A percentile compares a stretch with the other conserved stretches of the same genome.
phyloP scores from a whole-genome alignment of 208 protist species.

The Acanthamoeba triangularis region DNA sequence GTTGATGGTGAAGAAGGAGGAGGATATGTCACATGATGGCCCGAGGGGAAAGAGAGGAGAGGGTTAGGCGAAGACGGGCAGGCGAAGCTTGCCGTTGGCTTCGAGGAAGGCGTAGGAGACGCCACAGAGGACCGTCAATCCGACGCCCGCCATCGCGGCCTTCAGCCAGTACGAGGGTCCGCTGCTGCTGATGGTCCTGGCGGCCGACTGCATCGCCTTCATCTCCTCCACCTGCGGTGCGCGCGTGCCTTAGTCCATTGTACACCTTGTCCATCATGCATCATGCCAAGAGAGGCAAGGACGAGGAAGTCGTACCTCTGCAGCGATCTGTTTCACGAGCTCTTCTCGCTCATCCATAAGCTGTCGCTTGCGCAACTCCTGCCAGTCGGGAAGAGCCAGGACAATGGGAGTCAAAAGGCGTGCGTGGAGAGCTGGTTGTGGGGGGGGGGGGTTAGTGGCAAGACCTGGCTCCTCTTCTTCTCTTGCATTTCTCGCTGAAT shows the following conservation, averaged over 20 bases:
- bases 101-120: constrained; percentile 3
- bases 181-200: not conserved
- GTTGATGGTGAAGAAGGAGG: too few species aligned
- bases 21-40: too few species aligned
- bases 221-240: not conserved
- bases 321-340: constrained; percentile 7
- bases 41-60: too few species aligned
- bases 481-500: not conserved
- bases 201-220: not conserved
- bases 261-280: too few species aligned
- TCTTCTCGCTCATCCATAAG: not conserved
- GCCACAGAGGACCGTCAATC: not conserved
- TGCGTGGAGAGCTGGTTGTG: not conserved
- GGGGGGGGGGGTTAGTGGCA: not conserved
- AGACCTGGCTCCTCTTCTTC: constrained; percentile 12
- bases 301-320: not conserved
- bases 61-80: not conserved
- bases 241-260: too few species aligned
- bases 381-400: not conserved
- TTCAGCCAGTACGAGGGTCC: not conserved
- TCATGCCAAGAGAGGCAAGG: too few species aligned
- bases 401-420: not conserved
- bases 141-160: not conserved
- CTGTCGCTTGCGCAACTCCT: constrained; percentile 51
- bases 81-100: not conserved